Evolutionary conservation across 1,284 basidiomycete species (phyloP).

Genomic region (Ganoderma boninense): DNA sequence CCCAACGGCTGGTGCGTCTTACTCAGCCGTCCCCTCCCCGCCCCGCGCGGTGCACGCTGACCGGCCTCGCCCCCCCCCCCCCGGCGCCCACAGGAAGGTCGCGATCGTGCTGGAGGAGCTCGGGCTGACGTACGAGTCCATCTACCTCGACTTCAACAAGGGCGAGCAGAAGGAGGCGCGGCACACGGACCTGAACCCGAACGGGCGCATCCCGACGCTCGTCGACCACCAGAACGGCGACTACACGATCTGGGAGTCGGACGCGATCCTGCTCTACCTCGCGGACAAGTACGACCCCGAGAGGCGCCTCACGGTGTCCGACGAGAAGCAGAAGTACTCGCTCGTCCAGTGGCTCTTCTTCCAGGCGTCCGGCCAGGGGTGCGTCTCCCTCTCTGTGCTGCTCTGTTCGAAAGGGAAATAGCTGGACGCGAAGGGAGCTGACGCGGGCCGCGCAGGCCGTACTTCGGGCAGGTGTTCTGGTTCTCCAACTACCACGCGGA

Average conservation of each 20-base stretch:
- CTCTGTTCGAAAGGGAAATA: too few relatives aligned
- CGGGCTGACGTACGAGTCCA: constrained; percentile 40
- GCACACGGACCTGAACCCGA: constrained; percentile 63
- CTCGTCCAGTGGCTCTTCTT: constrained; percentile 39
- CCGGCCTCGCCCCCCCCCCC: too few relatives aligned
- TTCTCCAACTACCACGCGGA: constrained; percentile 38
- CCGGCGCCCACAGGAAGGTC: constrained; percentile 44
- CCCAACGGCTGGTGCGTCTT: constrained; percentile 15
- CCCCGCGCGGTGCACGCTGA: too few relatives aligned
- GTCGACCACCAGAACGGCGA: constrained; percentile 48
- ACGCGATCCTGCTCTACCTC: constrained; percentile 43
- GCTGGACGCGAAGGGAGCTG: too few relatives aligned
- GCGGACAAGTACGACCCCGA: constrained; percentile 32
- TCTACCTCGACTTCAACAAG: constrained; percentile 43
- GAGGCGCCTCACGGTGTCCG: constrained; percentile 32
- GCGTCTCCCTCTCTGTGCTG: constrained; percentile 9
- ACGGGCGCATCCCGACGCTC: constrained; percentile 62
- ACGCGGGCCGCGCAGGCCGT: constrained; percentile 28
- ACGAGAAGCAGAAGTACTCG: constrained; percentile 30
- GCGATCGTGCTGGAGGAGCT: constrained; percentile 35
- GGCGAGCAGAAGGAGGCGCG: constrained; percentile 57
- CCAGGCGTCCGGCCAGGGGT: constrained; percentile 40
- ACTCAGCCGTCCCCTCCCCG: neutral
- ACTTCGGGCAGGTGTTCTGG: constrained; percentile 41
- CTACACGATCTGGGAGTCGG: constrained; percentile 56